A percentile compares a stretch with the other conserved stretches of the same genome.
These are phyloP conservation scores for Stylosanthes scabra DNA, from an alignment of 331 rosid species.

Conservation along the genomic window DNA sequence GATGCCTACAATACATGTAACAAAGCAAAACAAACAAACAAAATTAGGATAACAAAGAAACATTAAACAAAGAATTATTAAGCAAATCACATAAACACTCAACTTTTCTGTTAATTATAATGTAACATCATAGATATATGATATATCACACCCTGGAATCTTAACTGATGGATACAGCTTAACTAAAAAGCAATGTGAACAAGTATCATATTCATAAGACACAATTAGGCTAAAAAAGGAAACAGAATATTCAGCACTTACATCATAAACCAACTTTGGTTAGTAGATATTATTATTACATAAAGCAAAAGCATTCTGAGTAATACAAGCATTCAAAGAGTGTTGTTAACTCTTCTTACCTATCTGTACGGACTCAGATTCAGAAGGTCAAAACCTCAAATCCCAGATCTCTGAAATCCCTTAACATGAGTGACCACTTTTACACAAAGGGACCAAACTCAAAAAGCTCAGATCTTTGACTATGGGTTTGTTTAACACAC, in stretches of 20 bases:
- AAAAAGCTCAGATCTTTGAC: constrained; percentile 34
- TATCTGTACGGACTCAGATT: constrained; percentile 26
- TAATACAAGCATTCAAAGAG: neutral
- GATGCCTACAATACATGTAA: constrained; percentile 39
- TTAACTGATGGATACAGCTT: constrained; percentile 9
- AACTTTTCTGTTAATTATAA: neutral
- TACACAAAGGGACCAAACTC: neutral
- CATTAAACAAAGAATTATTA: neutral
- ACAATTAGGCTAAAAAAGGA: constrained; percentile 27
- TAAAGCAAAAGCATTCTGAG: constrained; percentile 10
- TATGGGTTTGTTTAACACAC: neutral
- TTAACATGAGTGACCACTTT: constrained; percentile 36
- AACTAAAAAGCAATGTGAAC: constrained; percentile 20
- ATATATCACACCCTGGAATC: constrained; percentile 22
- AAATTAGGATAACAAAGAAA: no score
- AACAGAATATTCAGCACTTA: constrained; percentile 14
- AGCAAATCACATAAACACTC: constrained; percentile 30
- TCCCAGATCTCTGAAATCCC: constrained; percentile 56
- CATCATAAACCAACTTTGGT: constrained; percentile 19
- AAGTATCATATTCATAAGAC: constrained; percentile 10
- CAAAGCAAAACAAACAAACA: no score
- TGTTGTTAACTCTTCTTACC: constrained; percentile 31
- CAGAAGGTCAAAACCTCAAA: constrained; percentile 41
- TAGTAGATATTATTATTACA: no score
- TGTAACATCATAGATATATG: constrained; percentile 6